phyloP scores from a whole-genome alignment of 805 yeast species.

The Priceomyces medius region DNA sequence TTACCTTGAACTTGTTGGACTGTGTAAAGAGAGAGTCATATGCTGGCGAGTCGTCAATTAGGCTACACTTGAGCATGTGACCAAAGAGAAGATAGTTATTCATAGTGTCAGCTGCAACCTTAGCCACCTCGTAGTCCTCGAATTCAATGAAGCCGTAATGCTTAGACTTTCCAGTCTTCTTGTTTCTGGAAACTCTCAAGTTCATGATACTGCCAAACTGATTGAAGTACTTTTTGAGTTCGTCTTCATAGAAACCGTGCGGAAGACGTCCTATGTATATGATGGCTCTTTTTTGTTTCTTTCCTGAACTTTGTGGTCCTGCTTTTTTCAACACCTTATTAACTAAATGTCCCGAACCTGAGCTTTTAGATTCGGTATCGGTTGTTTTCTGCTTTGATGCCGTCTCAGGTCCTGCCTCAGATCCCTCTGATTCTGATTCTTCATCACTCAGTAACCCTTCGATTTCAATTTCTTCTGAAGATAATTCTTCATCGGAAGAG shows the following conservation, averaged over 20 bases:
- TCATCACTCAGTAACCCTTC: slow-evolving; percentile 14
- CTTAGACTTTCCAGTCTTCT: slow-evolving; percentile 84
- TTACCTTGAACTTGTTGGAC: slow-evolving; percentile 51
- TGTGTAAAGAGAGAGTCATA: slow-evolving; percentile 55
- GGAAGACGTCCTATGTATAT: slow-evolving; percentile 92
- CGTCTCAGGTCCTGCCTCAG: slow-evolving; percentile 7
- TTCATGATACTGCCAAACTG: slow-evolving; percentile 88
- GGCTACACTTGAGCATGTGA: slow-evolving; percentile 67
- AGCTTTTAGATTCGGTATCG: slow-evolving; percentile 19
- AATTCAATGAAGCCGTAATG: slow-evolving; percentile 93
- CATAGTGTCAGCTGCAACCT: slow-evolving; percentile 92
- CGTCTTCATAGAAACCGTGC: slow-evolving; percentile 83
- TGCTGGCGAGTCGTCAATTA: slow-evolving; percentile 55
- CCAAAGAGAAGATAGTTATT: slow-evolving; percentile 88
- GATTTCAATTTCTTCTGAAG: slow-evolving; percentile 22
- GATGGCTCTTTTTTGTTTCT: slow-evolving; percentile 52
- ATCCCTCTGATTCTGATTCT: slow-evolving; percentile 10
- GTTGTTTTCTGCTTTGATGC: slow-evolving; percentile 16
- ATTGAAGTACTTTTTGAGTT: slow-evolving; percentile 72
- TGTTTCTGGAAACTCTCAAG: slow-evolving; percentile 81
- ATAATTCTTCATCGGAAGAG: slow-evolving; percentile 20
- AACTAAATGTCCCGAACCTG: slow-evolving; percentile 19
- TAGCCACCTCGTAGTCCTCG: slow-evolving; percentile 69
- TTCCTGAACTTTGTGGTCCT: slow-evolving; percentile 8
- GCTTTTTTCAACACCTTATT: slow-evolving; percentile 17